phyloP scores from a whole-genome alignment of 2,329 filamentous ascomycete species.

The Huntiella bhutanensis region DNA sequence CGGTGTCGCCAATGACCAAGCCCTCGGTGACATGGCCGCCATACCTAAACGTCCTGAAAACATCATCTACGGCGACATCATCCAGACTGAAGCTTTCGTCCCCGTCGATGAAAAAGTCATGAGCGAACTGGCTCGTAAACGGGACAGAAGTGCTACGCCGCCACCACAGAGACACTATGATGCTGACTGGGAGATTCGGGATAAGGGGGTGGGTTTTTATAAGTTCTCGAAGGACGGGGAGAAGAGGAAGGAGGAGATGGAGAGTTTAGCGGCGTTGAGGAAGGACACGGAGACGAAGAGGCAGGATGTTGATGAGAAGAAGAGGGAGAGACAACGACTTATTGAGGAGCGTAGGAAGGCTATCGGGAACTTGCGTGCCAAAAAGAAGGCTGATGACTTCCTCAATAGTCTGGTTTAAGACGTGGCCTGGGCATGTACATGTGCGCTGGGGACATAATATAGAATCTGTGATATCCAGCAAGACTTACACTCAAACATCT shows the following conservation, averaged over 20 bases:
- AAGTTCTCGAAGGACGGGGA: constrained; percentile 65
- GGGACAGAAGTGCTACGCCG: constrained; percentile 64
- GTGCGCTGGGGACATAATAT: neutral
- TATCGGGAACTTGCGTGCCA: constrained; percentile 41
- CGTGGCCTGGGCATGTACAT: no score
- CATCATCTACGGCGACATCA: constrained; percentile 61
- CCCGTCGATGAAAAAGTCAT: constrained; percentile 55
- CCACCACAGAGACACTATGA: constrained; percentile 74
- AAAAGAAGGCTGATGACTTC: constrained; percentile 55
- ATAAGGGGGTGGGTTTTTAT: constrained; percentile 81
- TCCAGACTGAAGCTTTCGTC: constrained; percentile 70
- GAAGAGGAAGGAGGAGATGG: constrained; percentile 52
- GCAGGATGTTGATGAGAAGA: constrained; percentile 32
- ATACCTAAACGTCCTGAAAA: constrained; percentile 23
- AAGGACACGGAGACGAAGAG: constrained; percentile 41
- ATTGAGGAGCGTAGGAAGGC: constrained; percentile 45
- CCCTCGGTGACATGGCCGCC: neutral
- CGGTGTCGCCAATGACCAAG: neutral
- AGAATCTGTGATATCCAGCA: no score
- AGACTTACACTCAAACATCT: neutral
- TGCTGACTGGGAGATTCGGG: constrained; percentile 62
- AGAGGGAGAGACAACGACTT: constrained; percentile 37
- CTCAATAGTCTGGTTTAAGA: constrained; percentile 28
- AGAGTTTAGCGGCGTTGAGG: constrained; percentile 46
- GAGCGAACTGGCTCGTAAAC: constrained; percentile 56